Evolutionary conservation across 306 rosid genomes (phyloP).

Genomic region (Oxytropis ochrocephala): DNA sequence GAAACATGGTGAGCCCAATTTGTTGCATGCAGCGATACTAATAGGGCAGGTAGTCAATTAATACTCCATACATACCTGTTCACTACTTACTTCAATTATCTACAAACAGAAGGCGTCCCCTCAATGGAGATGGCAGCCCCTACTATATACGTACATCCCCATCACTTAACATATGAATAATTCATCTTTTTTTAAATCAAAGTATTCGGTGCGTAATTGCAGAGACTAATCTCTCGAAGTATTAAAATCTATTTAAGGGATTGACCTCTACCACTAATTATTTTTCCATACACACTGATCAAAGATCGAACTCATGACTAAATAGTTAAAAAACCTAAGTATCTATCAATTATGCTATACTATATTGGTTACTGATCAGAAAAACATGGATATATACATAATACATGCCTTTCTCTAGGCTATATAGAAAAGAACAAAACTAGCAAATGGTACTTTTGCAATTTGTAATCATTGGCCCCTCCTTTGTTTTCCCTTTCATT

Average conservation of each 20-base stretch:
- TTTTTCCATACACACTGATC: too few relatives aligned
- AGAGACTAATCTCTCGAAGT: too few relatives aligned
- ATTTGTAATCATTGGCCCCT: conserved; percentile 11
- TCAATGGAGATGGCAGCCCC: not conserved
- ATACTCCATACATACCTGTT: conserved; percentile 1
- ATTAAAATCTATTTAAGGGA: too few relatives aligned
- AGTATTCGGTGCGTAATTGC: too few relatives aligned
- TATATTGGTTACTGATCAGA: too few relatives aligned
- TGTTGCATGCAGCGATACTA: conserved; percentile 10
- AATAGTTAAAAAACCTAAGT: too few relatives aligned
- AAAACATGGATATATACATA: not conserved
- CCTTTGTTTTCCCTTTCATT: not conserved
- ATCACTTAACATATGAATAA: not conserved
- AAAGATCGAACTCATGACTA: too few relatives aligned
- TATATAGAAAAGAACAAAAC: conserved; percentile 4
- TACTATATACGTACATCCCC: not conserved
- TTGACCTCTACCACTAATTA: too few relatives aligned
- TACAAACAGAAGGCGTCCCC: not conserved
- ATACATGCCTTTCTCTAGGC: not conserved
- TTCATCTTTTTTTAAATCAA: too few relatives aligned
- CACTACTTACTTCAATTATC: conserved; percentile 1
- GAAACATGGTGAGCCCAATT: conserved; percentile 36
- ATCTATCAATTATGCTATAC: too few relatives aligned
- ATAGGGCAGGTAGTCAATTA: conserved; percentile 15
- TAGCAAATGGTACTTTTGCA: conserved; percentile 6